These are phyloP conservation scores for Sphaerulina vaccinii DNA, from an alignment of 2,329 filamentous ascomycete species.

Conservation along the genomic window DNA sequence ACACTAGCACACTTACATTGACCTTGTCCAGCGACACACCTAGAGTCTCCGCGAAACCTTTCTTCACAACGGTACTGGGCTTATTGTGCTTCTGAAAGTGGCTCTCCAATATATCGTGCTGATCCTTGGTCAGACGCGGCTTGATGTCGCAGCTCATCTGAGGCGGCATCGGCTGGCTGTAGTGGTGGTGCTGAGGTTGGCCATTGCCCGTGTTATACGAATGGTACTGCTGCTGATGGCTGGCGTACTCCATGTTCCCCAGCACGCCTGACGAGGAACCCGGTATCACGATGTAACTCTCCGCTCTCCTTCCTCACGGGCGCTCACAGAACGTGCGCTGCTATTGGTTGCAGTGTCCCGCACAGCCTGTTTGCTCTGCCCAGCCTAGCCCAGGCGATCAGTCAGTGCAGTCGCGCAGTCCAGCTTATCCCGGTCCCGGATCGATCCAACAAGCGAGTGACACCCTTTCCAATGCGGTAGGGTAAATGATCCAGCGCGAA, in stretches of 20 bases:
- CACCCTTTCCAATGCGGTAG: background rate
- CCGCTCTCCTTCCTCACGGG: background rate
- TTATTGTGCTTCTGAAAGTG: slow-evolving; percentile 51
- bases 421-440: slow-evolving; percentile 10
- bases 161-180: slow-evolving; percentile 22
- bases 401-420: slow-evolving; percentile 4
- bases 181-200: background rate
- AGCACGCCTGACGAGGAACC: slow-evolving; percentile 1
- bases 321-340: background rate
- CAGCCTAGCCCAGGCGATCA: slow-evolving; percentile 10
- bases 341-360: too few relatives aligned
- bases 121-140: slow-evolving; percentile 53
- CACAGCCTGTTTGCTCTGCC: background rate
- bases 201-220: slow-evolving; percentile 17
- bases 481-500: background rate
- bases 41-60: slow-evolving; percentile 49
- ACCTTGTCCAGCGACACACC: slow-evolving; percentile 54
- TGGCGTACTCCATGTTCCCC: slow-evolving; percentile 17
- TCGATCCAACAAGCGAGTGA: too few relatives aligned
- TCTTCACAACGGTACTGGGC: slow-evolving; percentile 52
- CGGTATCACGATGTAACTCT: slow-evolving; percentile 2
- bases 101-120: slow-evolving; percentile 53
- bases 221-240: slow-evolving; percentile 2
- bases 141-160: slow-evolving; percentile 46
- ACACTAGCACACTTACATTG: slow-evolving; percentile 44